These are phyloP conservation scores for Moesziomyces sp. DNA, from an alignment of 1,284 basidiomycete genomes.

Conservation along the genomic window DNA sequence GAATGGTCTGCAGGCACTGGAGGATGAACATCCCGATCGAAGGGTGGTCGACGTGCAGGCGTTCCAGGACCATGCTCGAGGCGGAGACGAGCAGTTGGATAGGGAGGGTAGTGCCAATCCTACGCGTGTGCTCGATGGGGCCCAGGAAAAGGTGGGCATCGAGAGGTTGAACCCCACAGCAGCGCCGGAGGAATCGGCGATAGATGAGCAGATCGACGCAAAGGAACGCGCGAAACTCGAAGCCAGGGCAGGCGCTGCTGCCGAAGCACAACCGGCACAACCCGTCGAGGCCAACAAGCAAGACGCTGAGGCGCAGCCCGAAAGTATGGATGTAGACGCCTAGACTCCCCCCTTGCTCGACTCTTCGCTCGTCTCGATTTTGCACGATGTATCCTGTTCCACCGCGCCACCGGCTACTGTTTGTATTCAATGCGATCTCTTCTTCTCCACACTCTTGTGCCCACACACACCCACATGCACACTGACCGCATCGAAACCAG, in stretches of 20 bases:
- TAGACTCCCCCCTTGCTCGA: too few relatives aligned
- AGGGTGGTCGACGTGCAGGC: constrained; percentile 26
- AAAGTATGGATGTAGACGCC: too few relatives aligned
- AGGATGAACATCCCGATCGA: constrained; percentile 29
- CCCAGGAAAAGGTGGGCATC: constrained; percentile 6
- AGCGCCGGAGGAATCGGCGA: constrained; percentile 7
- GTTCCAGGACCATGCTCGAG: constrained; percentile 42
- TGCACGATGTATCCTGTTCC: too few relatives aligned
- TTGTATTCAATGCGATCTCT: too few relatives aligned
- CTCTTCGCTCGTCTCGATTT: too few relatives aligned
- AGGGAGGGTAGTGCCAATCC: constrained; percentile 17
- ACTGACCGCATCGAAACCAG: too few relatives aligned
- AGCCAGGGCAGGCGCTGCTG: neutral
- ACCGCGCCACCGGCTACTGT: too few relatives aligned
- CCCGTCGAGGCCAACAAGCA: too few relatives aligned
- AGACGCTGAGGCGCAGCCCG: too few relatives aligned
- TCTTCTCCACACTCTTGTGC: too few relatives aligned
- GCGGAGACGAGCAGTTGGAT: constrained; percentile 55
- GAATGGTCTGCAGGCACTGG: constrained; percentile 36
- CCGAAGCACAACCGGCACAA: too few relatives aligned
- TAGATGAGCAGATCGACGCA: constrained; percentile 26
- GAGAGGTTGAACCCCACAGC: constrained; percentile 11
- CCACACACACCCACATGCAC: too few relatives aligned
- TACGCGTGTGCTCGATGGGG: constrained; percentile 11
- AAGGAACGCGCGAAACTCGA: constrained; percentile 16